Evolutionary conservation across 179 eudicot genomes (phyloP).

Genomic region (Actinidia polygama): DNA sequence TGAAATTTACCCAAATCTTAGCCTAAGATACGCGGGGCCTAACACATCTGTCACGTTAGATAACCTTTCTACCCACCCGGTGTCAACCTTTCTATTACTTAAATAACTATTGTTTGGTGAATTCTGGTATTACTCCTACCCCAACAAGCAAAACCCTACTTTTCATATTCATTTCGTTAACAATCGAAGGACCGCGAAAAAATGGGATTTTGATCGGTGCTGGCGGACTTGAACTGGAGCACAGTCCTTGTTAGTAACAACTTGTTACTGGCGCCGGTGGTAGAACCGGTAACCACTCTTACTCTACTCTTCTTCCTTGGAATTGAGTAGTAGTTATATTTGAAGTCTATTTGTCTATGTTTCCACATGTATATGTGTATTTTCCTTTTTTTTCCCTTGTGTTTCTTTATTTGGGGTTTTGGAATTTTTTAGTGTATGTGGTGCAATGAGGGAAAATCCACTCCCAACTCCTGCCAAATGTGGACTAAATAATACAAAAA

Average conservation of each 20-base stretch:
- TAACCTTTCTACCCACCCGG: too few species aligned
- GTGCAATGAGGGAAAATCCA: too few species aligned
- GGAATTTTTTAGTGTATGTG: not conserved
- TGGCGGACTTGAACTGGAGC: constrained; percentile 49
- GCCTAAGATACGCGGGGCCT: too few species aligned
- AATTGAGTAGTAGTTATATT: too few species aligned
- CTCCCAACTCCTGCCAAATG: too few species aligned
- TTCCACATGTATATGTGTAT: not conserved
- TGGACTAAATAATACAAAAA: too few species aligned
- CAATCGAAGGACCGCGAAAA: not conserved
- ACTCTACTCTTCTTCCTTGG: not conserved
- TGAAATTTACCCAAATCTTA: too few species aligned
- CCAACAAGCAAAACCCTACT: not conserved
- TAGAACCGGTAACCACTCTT: constrained; percentile 60
- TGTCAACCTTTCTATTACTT: too few species aligned
- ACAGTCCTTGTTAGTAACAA: too few species aligned
- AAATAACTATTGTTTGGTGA: constrained; percentile 13
- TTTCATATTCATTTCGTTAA: not conserved
- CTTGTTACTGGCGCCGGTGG: constrained; percentile 89
- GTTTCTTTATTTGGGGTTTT: not conserved
- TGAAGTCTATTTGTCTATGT: not conserved
- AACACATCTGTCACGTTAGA: too few species aligned
- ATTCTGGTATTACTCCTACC: not conserved
- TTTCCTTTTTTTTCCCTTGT: not conserved
- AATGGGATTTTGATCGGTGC: constrained; percentile 28